Evolutionary conservation across 2,329 filamentous ascomycete species (phyloP).

Genomic region (Penicillium verrucosum): DNA sequence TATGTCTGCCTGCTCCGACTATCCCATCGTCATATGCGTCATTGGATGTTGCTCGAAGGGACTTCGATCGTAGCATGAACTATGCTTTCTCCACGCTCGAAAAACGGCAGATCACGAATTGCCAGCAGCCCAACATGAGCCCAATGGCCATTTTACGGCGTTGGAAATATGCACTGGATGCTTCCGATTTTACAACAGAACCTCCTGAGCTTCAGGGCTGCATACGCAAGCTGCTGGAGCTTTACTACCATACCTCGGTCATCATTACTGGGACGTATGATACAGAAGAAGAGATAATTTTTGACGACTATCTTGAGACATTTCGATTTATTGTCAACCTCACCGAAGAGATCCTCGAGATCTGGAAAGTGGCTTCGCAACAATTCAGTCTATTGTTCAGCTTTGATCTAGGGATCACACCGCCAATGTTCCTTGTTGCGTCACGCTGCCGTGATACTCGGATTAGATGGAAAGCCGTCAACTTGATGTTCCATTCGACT

Average conservation of each 20-base stretch:
- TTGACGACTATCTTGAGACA: neutral
- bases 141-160: neutral
- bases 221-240: slow-evolving; percentile 1
- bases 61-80: slow-evolving; percentile 6
- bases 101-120: neutral
- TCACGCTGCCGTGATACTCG: slow-evolving; percentile 3
- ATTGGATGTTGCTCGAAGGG: neutral
- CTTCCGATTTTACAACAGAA: neutral
- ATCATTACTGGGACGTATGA: neutral
- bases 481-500: neutral
- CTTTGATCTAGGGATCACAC: slow-evolving; percentile 5
- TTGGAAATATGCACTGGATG: slow-evolving; percentile 1
- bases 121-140: neutral
- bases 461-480: neutral
- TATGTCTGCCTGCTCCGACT: neutral
- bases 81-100: slow-evolving; percentile 2
- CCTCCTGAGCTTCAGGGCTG: neutral
- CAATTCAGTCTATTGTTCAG: slow-evolving; percentile 1
- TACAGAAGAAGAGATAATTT: neutral
- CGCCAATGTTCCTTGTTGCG: slow-evolving; percentile 6
- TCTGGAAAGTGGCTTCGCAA: neutral
- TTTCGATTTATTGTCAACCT: neutral
- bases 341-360: neutral
- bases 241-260: slow-evolving; percentile 2
- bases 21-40: slow-evolving; percentile 3